Base-by-base conservation (phyloP, 768 basidiomycete species). In the Boletus edulis region DNA sequence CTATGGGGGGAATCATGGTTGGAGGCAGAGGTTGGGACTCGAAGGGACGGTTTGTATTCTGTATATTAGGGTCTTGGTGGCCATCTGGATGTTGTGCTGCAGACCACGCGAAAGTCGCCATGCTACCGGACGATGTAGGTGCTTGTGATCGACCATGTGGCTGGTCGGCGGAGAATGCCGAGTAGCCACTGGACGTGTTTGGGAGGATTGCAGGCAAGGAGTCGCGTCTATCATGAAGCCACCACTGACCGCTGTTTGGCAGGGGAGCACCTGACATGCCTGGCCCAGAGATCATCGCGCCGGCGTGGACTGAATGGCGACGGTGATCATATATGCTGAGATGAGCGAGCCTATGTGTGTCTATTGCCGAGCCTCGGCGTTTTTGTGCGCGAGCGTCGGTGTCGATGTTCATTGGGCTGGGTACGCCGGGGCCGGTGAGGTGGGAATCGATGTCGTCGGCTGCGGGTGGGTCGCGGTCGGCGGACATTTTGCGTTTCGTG, bases 401-500 rank as follows among this genome's bases (percentile, higher is more conserved):
- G 66, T 86, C 83, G 45, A 82, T 65, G 61, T 75, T 75, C 76
- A 83, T 83, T 53, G 73, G 75, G 56, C 81, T 84, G 18, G 83
- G 81, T 43, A 85, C 75, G 37, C 87, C 88, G 46, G 85, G 84
- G 17, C 87, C 89, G 41, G 80, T 77, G 49, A 91, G 75, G 57
- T 84, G 84, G 6, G 83, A 73, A 64, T 89, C 89, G 46, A 80
- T 72, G 61, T 89, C 88, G 61, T 86, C 85, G 46, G 78, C 78
- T 31, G 80, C 74, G 20, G 81, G 74, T 24, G 69, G 69, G 49
- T 73, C 73, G 52, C 81, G 78, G 76, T 89, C 89, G 59, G 78
- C 75, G 22, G 90, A 91, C 78, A 91, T 86, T 74, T 94, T 94
- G 61, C 91, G 82, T 70, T 93, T 93, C 54, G 82, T 85, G 49